Evolutionary conservation across 208 protist genomes (phyloP), one percentile per base, ranked within the genome.

Genomic region (Vickermania ingenoplastis): DNA sequence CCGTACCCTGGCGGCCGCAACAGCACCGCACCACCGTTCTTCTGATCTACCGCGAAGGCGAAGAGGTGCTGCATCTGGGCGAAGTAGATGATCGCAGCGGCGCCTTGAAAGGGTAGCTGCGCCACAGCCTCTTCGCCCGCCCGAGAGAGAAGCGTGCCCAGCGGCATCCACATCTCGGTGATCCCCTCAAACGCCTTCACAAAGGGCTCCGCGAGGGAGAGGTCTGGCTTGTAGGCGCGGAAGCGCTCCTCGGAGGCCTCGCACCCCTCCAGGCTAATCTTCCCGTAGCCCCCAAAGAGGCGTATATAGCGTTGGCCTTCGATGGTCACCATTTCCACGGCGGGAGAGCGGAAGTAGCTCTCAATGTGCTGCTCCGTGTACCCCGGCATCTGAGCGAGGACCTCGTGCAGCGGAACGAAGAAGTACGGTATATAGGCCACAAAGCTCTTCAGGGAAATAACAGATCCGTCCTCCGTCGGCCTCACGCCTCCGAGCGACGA

Each of bases 41-140:
- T 54, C 24, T 13, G n/a, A 25, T 54, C 50, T 23, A 88, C 74
- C 0, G 89, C 73, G 63, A 95, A 95, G 45, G 66, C 67, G 74
- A 95, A 95, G 28, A 78, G 59, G 63, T 95, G 85, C 60, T 95
- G 89, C 89, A 95, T 92, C 65, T 95, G 86, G 0, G 89, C 85
- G 73, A 95, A 95, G 67, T 83, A 95, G 45, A 89, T 66, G 45
- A 95, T 81, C 21, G 83, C 59, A 7, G 68, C 75, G 4, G 79
- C 57, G 17, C 89, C 86, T 22, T 76, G 41, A 28, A 74, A 86
- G 0, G 85, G 82, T n/a, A 95, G 61, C 63, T 41, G 57, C 7
- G 65, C 72, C 17, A 80, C 73, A 21, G 70, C 77, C 4, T n/a
- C 61, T 22, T 78, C 63, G n/a, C 74, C 73, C 1, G 69, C 77